Base-by-base conservation (phyloP, 106 monocot genomes). In the Acanthochlamys bracteata region DNA sequence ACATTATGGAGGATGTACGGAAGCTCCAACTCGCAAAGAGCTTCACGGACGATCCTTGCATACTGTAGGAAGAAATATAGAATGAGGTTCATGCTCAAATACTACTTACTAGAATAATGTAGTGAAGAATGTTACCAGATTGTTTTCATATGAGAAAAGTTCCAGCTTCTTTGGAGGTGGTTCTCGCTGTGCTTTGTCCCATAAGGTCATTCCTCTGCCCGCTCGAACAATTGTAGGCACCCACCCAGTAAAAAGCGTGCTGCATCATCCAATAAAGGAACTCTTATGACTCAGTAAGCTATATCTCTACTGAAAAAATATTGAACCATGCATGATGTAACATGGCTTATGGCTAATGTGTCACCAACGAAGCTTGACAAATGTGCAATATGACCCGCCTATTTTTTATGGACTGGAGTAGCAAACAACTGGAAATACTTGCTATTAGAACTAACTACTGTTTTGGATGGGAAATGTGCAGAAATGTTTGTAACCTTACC, bases 221-320 rank as follows among this genome's bases (percentile, higher is more conserved):
- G 93, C 89, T 69, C 93, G 66, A 39, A 89, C 80, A 66, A 93
- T 73, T 9, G 89, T 93, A 27, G 93, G 93, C 43, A 93, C 74
- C 93, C 93, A 93, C 66, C 93, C 93, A 59, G 89, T 93, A 42
- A 89, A 60, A n/a, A 83, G 10, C 52, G 93, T 93, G 74, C 93
- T 93, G 83, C 59, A 69, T 55, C 46, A 60, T 43, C 12, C 25
- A 4, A 42, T n/a, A 54, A 54, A n/a, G 16, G 16, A 17, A 46
- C 45, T 46, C 45, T 46, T 46, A 10, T n/a, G n/a, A n/a, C n/a
- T n/a, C n/a, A n/a, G n/a, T n/a, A n/a, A n/a, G n/a, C n/a, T n/a
- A n/a, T n/a, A n/a, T n/a, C n/a, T n/a, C n/a, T n/a, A n/a, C n/a
- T 20, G 25, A 4, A 40, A 39, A 46, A 43, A 8, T 13, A 43